Evolutionary conservation across 108 stramenopile species (phyloP).

Genomic region (Mayamaea pseudoterrestris): DNA sequence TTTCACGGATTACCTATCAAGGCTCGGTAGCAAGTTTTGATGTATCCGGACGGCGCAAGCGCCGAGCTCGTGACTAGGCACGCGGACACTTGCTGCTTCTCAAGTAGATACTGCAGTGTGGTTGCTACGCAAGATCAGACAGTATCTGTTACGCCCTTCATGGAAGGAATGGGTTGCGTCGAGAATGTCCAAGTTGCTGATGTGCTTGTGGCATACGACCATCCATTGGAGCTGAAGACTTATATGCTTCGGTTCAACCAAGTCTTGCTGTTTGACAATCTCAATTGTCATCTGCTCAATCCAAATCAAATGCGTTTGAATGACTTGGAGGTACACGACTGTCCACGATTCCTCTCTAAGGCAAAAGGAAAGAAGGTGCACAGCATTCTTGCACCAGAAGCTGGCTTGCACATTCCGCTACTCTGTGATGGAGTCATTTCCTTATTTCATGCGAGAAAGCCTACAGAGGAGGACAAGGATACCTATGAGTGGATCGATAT

Average conservation of each 20-base stretch:
- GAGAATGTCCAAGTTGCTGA: conserved; percentile 16
- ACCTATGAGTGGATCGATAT: background rate
- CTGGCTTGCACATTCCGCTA: conserved; percentile 3
- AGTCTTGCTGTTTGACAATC: conserved; percentile 13
- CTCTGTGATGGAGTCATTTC: background rate
- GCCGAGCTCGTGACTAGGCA: too few relatives aligned
- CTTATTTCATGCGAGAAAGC: background rate
- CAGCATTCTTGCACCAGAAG: background rate
- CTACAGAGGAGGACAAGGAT: background rate
- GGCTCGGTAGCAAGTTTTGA: too few relatives aligned
- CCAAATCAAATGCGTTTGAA: conserved; percentile 23
- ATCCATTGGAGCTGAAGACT: conserved; percentile 10
- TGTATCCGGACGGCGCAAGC: too few relatives aligned
- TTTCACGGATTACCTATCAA: too few relatives aligned
- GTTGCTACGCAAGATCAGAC: too few relatives aligned
- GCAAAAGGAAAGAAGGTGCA: background rate
- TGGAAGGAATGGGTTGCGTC: background rate
- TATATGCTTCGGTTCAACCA: conserved; percentile 21
- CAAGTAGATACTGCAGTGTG: too few relatives aligned
- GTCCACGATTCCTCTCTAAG: background rate
- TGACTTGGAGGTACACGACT: conserved; percentile 16
- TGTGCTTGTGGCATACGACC: conserved; percentile 17
- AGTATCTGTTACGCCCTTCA: conserved; percentile 9
- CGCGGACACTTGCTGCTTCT: too few relatives aligned
- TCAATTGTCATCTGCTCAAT: conserved; percentile 16